These are phyloP conservation scores for Mimosa pudica DNA, from an alignment of 306 rosid genomes.

Conservation along the genomic window DNA sequence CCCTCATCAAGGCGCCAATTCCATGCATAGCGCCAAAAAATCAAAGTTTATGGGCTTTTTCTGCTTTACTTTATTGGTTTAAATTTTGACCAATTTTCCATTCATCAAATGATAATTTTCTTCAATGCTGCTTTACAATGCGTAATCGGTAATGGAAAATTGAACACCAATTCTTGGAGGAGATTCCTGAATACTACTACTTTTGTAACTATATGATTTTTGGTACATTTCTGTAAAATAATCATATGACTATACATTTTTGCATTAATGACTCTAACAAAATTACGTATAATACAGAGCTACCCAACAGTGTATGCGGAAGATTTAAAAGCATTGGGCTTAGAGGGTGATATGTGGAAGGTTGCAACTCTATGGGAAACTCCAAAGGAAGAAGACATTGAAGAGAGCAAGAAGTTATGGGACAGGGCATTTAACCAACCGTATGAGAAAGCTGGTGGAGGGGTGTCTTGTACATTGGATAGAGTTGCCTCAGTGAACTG, in stretches of 20 bases:
- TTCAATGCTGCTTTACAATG: not conserved
- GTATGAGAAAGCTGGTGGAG: slow-evolving; percentile 94
- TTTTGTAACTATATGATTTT: not conserved
- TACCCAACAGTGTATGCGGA: slow-evolving; percentile 79
- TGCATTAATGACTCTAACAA: not conserved
- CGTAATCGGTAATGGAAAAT: not conserved
- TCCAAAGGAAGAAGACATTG: slow-evolving; percentile 54
- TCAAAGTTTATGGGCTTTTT: not conserved
- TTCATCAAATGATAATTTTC: not conserved
- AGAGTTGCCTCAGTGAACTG: slow-evolving; percentile 34
- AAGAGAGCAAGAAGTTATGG: slow-evolving; percentile 78
- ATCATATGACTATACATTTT: not conserved
- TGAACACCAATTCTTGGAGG: not conserved
- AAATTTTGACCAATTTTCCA: not conserved
- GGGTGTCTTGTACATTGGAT: slow-evolving; percentile 39
- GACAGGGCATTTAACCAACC: slow-evolving; percentile 76
- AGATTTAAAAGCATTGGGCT: slow-evolving; percentile 67
- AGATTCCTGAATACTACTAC: not conserved
- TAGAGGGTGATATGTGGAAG: slow-evolving; percentile 58
- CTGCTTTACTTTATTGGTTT: not conserved
- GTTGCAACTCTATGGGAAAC: slow-evolving; percentile 57
- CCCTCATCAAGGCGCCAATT: not conserved
- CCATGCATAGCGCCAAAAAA: not conserved
- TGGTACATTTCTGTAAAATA: not conserved
- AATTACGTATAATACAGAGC: slow-evolving; percentile 57